Percentiles rank a stretch among this genome's conserved stretches.
Conservation (phyloP, 192 early-diverging fungal species). For the Geosiphon pyriformis region DNA sequence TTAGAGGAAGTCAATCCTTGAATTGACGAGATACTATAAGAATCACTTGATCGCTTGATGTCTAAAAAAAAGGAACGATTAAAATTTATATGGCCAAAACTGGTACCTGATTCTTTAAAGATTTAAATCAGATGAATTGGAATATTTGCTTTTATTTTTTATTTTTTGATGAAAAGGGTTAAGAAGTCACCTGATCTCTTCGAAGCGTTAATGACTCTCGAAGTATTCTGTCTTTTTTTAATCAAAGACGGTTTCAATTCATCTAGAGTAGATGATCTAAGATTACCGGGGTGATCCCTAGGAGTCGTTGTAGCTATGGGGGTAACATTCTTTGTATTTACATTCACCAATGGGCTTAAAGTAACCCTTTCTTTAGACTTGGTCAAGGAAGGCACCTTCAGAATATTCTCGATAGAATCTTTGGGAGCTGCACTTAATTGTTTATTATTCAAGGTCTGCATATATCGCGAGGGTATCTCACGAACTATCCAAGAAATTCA, state of each 20-base stretch:
- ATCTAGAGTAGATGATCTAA: neutral
- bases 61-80: neutral
- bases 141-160: neutral
- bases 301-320: neutral
- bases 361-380: neutral
- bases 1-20: neutral
- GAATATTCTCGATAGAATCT: neutral
- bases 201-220: neutral
- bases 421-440: neutral
- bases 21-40: neutral
- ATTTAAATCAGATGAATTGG: neutral
- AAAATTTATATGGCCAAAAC: neutral
- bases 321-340: neutral
- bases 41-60: neutral
- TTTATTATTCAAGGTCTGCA: neutral
- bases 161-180: neutral
- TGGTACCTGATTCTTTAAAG: neutral
- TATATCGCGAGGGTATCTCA: slow-evolving; percentile 9
- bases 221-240: neutral
- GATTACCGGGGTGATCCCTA: neutral
- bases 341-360: neutral
- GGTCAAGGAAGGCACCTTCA: neutral
- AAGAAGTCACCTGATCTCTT: neutral
- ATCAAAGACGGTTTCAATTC: neutral
- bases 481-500: neutral